Base-by-base conservation (phyloP, 1,284 basidiomycete genomes). In the Irpex sp. region DNA sequence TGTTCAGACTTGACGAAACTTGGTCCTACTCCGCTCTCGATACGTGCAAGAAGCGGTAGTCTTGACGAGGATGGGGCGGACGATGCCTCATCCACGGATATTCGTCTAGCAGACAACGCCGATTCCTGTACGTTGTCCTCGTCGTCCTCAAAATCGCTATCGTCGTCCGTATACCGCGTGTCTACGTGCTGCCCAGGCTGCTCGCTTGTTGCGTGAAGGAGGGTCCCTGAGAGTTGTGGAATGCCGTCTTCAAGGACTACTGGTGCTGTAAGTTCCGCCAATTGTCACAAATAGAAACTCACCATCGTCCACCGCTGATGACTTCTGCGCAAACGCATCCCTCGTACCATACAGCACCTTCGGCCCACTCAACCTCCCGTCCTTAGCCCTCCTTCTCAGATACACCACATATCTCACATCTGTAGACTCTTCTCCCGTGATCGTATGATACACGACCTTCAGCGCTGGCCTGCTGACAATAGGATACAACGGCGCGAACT, bases 91-190 rank as follows among this genome's bases (percentile, higher is more conserved):
- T 8, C 13, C 1, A 57, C 31, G n/a, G 46, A 47, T 36, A 39
- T 58, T 49, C 35, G 59, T 31, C 59, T 9, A 59, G 55, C 31
- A 64, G 6, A 19, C 55, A 13, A 64, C 64, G 35, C 63, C 62
- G 6, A 61, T 47, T 5, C 64, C 62, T 3, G 55, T 59, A 13
- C 31, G 5, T 4, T 31, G 31, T 63, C 66, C 15, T 59, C 56
- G 47, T 66, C 64, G 17, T 56, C 59, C 17, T 67, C 66, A 33
- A 67, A 67, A 58, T 67, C 64, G 35, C 66, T 67, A 43, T 67
- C 66, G 17, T 61, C 54, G 26, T 67, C 66, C 37, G 55, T 55
- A 35, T 62, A 62, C 15, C 6, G 39, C 33, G 61, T 62, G 36
- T 46, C 46, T 13, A 36, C 19, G 33, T 17, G 26, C 5, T 4